phyloP scores from a whole-genome alignment of 1,139 yeast species.

The Lodderomyces elongisporus region DNA sequence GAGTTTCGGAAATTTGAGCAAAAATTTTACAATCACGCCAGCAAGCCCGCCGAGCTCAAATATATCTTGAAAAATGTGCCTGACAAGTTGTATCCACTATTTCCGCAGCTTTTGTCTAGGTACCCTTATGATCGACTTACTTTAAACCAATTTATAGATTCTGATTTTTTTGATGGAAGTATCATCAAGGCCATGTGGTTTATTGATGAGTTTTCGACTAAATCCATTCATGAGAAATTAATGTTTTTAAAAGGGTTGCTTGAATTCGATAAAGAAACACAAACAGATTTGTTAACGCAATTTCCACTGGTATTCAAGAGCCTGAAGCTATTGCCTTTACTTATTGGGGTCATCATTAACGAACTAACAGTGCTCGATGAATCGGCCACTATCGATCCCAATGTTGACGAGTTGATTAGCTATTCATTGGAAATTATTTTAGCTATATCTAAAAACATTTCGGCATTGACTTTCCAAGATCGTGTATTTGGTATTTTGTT shows the following conservation, averaged over 20 bases:
- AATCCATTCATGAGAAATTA: slow-evolving; percentile 60
- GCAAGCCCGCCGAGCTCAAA: slow-evolving; percentile 39
- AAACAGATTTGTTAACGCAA: slow-evolving; percentile 45
- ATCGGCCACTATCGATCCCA: slow-evolving; percentile 14
- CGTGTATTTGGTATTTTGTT: slow-evolving; percentile 43
- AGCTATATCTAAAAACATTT: slow-evolving; percentile 60
- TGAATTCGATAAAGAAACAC: slow-evolving; percentile 14
- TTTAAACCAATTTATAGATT: slow-evolving; percentile 48
- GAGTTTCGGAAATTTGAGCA: slow-evolving; percentile 40
- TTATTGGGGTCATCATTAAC: slow-evolving; percentile 41
- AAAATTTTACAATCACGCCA: slow-evolving; percentile 40
- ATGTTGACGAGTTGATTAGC: slow-evolving; percentile 41
- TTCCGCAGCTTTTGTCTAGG: slow-evolving; percentile 38
- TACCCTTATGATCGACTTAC: slow-evolving; percentile 41
- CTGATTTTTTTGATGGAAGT: slow-evolving; percentile 70
- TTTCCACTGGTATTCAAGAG: slow-evolving; percentile 69
- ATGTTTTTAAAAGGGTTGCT: slow-evolving; percentile 65
- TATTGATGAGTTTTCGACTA: slow-evolving; percentile 80
- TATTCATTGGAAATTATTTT: slow-evolving; percentile 54
- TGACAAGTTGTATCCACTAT: slow-evolving; percentile 24
- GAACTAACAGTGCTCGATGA: slow-evolving; percentile 26
- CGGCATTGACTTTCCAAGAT: slow-evolving; percentile 75
- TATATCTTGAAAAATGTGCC: slow-evolving; percentile 44
- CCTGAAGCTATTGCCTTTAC: slow-evolving; percentile 70
- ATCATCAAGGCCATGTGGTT: slow-evolving; percentile 77